Evolutionary conservation across 441 rosid genomes (phyloP), one percentile per base, ranked within the genome.

Genomic region (Erysimum pusillum): DNA sequence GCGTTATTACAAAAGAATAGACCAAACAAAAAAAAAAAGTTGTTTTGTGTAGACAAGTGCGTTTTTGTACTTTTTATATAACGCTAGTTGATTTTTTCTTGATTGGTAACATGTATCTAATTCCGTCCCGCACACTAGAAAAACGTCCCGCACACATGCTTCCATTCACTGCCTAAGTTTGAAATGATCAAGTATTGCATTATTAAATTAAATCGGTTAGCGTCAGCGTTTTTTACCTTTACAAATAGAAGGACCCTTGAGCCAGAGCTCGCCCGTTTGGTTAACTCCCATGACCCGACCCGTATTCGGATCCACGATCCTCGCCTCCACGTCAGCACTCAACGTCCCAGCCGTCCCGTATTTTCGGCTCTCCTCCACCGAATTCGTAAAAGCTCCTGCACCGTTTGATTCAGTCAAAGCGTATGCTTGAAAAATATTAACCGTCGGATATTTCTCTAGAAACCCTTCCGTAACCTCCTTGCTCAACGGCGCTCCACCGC

Each of bases 241-340:
- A 82, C 89, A 82, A 34, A 94, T 75, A 8, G 89, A 46, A 17
- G 91, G 93, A 2, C 93, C 93, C 67, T 82, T 85, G 0, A 94
- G 93, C 97, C 94, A 91, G 14, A 94, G 93, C 88, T 94, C 96
- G 3, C 98, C 98, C 18, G 93, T 94, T 57, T 80, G 83, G 44
- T 91, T 91, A 42, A 83, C 85, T 7, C 79, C 34, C 82, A 84
- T 69, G 14, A 87, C 41, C 75, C 74, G 52, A 7, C 90, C 89
- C 22, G 73, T 76, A 54, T 76, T 87, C 36, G 93, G 87, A 64
- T 91, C 90, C 46, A 94, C 92, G 41, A 94, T 84, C 81, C 83
- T 91, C 35, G 96, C 98, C 76, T 84, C 87, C 89, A 87, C 83
- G 45, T 85, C 85, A 42, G 94, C 82, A 31, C 93, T 79, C 73